These are phyloP conservation scores for Nigrospora osmanthi DNA, from an alignment of 2,329 filamentous ascomycete species.

Conservation along the genomic window DNA sequence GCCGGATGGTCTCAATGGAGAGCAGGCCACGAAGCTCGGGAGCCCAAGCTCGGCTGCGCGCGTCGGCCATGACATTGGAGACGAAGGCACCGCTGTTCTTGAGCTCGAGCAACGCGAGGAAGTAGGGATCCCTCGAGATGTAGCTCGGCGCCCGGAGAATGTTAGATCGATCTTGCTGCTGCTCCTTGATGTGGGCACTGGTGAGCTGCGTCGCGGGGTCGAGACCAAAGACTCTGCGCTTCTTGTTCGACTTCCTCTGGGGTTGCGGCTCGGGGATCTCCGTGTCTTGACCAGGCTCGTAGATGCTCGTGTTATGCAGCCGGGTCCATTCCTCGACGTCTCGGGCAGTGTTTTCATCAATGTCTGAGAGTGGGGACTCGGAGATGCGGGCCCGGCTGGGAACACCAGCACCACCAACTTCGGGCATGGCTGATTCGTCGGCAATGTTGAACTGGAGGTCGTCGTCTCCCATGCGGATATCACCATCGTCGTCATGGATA, in stretches of 20 bases:
- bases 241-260: conserved; percentile 65
- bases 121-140: conserved; percentile 76
- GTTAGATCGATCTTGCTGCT: conserved; percentile 77
- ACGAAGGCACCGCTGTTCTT: conserved; percentile 89
- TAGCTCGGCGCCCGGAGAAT: conserved; percentile 80
- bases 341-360: conserved; percentile 54
- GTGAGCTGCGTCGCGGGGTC: conserved; percentile 75
- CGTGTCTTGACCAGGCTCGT: conserved; percentile 51
- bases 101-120: conserved; percentile 84
- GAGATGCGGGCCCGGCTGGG: conserved; percentile 54
- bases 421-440: conserved; percentile 50
- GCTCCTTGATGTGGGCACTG: conserved; percentile 71
- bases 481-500: conserved; percentile 57
- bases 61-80: conserved; percentile 75
- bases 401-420: conserved; percentile 34
- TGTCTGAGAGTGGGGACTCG: conserved; percentile 63
- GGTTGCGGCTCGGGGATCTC: conserved; percentile 58
- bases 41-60: conserved; percentile 73
- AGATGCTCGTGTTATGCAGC: conserved; percentile 48
- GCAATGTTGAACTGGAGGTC: conserved; percentile 59
- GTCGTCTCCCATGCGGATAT: conserved; percentile 53
- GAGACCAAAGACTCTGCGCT: conserved; percentile 74
- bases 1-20: conserved; percentile 74
- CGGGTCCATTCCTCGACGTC: conserved; percentile 53
- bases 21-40: conserved; percentile 88